Evolutionary conservation across 2,329 filamentous ascomycete genomes (phyloP), one percentile per base, ranked within the genome.

Genomic region (Thelonectria discophora): DNA sequence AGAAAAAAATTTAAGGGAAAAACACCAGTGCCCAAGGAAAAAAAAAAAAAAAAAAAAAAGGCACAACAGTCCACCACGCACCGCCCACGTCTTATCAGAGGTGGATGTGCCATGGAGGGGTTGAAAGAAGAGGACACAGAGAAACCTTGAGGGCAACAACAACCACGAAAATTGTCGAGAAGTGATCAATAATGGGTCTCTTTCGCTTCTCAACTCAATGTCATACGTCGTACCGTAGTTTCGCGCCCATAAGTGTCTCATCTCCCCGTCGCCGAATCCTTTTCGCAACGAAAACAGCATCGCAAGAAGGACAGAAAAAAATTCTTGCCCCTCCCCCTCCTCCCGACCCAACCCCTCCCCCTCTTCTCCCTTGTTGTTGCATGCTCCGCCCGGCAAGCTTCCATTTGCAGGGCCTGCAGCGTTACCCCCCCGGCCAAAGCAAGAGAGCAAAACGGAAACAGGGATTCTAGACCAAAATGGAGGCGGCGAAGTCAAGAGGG

Each of bases 331-430:
- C 60, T 60, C 60, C 60, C 55, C 60, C 60, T 62, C 55, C 59
- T 32, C 30, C 7, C 6, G 30, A 6, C 30, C 30, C 30, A 32
- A 11, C 32, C 32, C 32, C 32, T 34, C 32, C 32, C 9, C 43
- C 47, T 55, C 53, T 32, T 40, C 46, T 42, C 24, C 48, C 49
- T 47, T 61, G 58, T 37, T 21, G 40, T 43, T 15, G 46, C n/a
- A 17, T 61, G 61, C 48, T 67, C 64, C 40, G 65, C 66, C 18
- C 52, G 54, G 59, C 57, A 69, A 68, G 58, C 58, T 60, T 46
- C 58, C 59, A 64, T 65, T n/a, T n/a, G n/a, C n/a, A n/a, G n/a
- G n/a, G n/a, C n/a, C n/a, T 59, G 58, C 62, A 34, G 32, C 32
- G 13, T 64, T 67, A 67, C 67, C n/a, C n/a, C n/a, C n/a, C n/a